These are phyloP conservation scores for Globisporangium ultimum DNA, from an alignment of 352 stramenopile species.

Conservation along the genomic window DNA sequence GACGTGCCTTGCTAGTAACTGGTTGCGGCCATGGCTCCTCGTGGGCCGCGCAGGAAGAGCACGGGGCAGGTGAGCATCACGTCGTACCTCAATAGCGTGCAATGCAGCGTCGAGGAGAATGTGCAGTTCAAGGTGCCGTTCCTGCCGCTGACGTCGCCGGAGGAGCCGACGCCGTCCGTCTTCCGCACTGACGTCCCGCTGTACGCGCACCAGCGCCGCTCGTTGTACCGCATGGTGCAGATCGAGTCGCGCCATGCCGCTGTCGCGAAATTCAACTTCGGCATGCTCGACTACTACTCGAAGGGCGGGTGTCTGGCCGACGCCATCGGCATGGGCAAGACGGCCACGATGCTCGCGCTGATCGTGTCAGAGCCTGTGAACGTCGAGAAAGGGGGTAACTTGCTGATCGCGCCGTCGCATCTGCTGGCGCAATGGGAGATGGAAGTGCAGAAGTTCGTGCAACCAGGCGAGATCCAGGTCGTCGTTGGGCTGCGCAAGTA, in stretches of 20 bases:
- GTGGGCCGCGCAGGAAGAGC: conserved; percentile 12
- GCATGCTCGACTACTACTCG: conserved; percentile 67
- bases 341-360: conserved; percentile 74
- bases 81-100: conserved; percentile 39
- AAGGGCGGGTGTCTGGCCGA: conserved; percentile 72
- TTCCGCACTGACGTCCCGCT: conserved; percentile 54
- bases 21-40: background rate
- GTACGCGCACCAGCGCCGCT: conserved; percentile 79
- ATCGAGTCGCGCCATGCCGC: conserved; percentile 69
- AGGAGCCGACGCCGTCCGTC: conserved; percentile 48
- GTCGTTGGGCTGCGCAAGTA: conserved; percentile 60
- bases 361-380: conserved; percentile 63
- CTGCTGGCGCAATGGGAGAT: conserved; percentile 77
- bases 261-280: conserved; percentile 71
- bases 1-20: too few species aligned
- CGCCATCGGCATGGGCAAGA: conserved; percentile 84
- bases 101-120: conserved; percentile 40
- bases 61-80: conserved; percentile 52
- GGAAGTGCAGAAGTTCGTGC: conserved; percentile 78
- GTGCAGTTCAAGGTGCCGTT: conserved; percentile 84
- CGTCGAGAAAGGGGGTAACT: conserved; percentile 44
- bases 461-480: conserved; percentile 63
- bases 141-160: conserved; percentile 66
- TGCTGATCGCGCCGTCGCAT: conserved; percentile 77
- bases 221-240: conserved; percentile 80